phyloP scores from a whole-genome alignment of 768 basidiomycete genomes.

The Lactarius sanguifluus region DNA sequence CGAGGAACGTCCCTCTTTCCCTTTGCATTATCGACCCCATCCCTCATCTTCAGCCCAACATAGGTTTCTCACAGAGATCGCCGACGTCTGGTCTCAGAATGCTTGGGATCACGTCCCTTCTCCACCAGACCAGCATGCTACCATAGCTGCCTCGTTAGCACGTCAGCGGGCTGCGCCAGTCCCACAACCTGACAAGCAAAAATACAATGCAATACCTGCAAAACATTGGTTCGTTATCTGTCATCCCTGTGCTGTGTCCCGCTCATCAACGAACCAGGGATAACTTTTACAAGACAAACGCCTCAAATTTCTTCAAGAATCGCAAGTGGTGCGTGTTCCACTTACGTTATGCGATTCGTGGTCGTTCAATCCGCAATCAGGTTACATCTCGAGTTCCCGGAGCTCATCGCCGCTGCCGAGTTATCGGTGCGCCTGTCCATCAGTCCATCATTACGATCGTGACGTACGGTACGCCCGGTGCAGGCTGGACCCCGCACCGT shows the following conservation, averaged over 20 bases:
- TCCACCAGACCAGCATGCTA: slow-evolving; percentile 75
- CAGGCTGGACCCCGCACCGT: slow-evolving; percentile 78
- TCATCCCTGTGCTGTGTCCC: neutral
- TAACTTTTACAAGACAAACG: slow-evolving; percentile 85
- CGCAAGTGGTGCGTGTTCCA: slow-evolving; percentile 68
- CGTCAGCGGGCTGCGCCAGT: slow-evolving; percentile 76
- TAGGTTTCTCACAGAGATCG: slow-evolving; percentile 68
- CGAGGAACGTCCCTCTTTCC: slow-evolving; percentile 47
- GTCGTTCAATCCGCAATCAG: slow-evolving; percentile 36
- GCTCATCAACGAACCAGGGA: slow-evolving; percentile 57
- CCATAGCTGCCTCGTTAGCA: slow-evolving; percentile 65
- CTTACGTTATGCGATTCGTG: neutral
- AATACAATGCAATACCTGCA: slow-evolving; percentile 72
- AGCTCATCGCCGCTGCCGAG: slow-evolving; percentile 69
- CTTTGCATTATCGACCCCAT: slow-evolving; percentile 2
- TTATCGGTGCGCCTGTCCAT: slow-evolving; percentile 14
- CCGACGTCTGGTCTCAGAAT: slow-evolving; percentile 83
- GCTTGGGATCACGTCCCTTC: slow-evolving; percentile 92
- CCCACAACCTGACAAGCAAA: slow-evolving; percentile 63
- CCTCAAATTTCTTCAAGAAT: slow-evolving; percentile 90
- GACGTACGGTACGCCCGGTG: neutral
- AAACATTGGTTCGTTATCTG: slow-evolving; percentile 57
- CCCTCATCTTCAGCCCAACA: slow-evolving; percentile 8
- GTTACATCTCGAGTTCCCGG: slow-evolving; percentile 94
- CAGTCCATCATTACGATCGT: slow-evolving; percentile 10